These are phyloP conservation scores for Yarrowia sp. DNA, from an alignment of 805 yeast genomes.

Conservation along the genomic window DNA sequence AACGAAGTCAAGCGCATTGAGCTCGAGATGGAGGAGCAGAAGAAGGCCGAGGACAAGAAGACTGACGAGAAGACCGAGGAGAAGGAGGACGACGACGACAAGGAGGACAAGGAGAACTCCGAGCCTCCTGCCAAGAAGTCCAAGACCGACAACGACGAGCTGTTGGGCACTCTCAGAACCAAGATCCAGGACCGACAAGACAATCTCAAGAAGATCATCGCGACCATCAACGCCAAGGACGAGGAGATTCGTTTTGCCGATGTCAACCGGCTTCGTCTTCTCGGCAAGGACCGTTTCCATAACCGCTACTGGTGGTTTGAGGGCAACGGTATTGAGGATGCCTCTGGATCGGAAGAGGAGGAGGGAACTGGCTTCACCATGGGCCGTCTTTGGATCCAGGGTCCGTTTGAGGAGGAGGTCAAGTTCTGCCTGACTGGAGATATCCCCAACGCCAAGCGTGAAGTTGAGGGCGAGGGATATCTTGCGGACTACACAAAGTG, in stretches of 20 bases:
- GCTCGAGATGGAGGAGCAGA: neutral
- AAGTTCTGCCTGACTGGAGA: slow-evolving; percentile 35
- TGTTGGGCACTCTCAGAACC: slow-evolving; percentile 28
- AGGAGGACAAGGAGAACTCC: neutral
- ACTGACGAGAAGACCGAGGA: slow-evolving; percentile 22
- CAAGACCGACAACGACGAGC: slow-evolving; percentile 2
- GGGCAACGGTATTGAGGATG: slow-evolving; percentile 60
- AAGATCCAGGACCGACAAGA: slow-evolving; percentile 33
- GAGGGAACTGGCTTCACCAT: slow-evolving; percentile 50
- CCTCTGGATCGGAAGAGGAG: slow-evolving; percentile 23
- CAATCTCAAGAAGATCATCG: slow-evolving; percentile 36
- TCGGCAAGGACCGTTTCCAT: slow-evolving; percentile 80
- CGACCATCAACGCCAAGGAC: slow-evolving; percentile 45
- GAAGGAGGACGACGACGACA: neutral
- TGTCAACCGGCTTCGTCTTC: slow-evolving; percentile 66
- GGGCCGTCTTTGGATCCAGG: slow-evolving; percentile 90
- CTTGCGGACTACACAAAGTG: slow-evolving; percentile 55
- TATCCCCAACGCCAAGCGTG: slow-evolving; percentile 53
- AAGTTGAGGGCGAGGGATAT: slow-evolving; percentile 65
- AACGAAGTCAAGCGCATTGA: slow-evolving; percentile 14
- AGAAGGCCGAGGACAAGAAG: slow-evolving; percentile 1
- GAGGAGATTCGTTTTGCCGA: slow-evolving; percentile 53
- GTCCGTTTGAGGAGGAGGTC: slow-evolving; percentile 61
- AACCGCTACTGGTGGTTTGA: slow-evolving; percentile 98
- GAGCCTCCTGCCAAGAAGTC: neutral